Evolutionary conservation across 2,329 filamentous ascomycete genomes (phyloP).

Genomic region (Nannizzia gypsea): DNA sequence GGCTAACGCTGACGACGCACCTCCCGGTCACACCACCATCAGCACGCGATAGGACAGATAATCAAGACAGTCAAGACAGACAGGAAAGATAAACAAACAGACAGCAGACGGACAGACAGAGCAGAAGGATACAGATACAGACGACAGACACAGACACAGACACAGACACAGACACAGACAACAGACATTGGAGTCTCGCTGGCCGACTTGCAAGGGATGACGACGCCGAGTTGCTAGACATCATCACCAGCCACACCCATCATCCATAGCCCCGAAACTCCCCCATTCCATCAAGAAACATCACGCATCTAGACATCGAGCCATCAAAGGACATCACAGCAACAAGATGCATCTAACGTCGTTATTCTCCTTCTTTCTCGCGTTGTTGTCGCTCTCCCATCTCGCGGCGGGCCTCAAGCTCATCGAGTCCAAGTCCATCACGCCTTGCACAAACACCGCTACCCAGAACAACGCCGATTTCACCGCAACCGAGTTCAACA

Average conservation of each 20-base stretch:
- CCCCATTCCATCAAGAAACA: background rate
- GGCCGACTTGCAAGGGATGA: background rate
- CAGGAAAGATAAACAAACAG: background rate
- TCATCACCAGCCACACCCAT: no score
- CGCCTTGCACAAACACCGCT: constrained; percentile 71
- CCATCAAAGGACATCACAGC: background rate
- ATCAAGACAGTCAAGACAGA: no score
- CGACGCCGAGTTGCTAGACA: no score
- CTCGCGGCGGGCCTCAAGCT: constrained; percentile 50
- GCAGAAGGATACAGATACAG: background rate
- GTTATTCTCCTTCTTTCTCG: constrained; percentile 26
- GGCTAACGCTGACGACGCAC: background rate
- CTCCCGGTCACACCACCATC: background rate
- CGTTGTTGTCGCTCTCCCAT: constrained; percentile 31
- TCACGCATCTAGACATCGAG: no score
- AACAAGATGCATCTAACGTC: constrained; percentile 15
- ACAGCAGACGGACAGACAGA: background rate
- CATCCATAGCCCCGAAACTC: background rate
- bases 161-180: background rate
- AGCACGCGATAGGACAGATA: no score
- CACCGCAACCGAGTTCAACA: constrained; percentile 77
- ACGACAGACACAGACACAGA: background rate
- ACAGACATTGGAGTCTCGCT: no score
- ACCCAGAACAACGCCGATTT: constrained; percentile 73
- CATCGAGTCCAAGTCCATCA: constrained; percentile 72